A percentile compares a stretch with the other conserved stretches of the same genome.
phyloP scores from a whole-genome alignment of 495 filamentous ascomycete species.

The Neurospora sp. region DNA sequence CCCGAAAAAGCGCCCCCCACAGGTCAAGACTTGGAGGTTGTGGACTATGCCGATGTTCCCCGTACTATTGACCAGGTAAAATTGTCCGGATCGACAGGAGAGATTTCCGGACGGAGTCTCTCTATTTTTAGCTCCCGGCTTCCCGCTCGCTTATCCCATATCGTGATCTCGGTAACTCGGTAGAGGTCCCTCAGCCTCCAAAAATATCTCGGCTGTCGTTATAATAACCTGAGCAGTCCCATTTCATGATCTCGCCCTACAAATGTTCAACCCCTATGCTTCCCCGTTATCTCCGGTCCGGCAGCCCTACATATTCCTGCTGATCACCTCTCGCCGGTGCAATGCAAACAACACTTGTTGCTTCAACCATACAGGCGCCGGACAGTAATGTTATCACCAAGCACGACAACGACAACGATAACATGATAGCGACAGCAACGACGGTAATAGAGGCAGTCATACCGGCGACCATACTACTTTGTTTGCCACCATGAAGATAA shows the following conservation, averaged over 20 bases:
- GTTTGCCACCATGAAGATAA: background rate
- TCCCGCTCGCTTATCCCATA: background rate
- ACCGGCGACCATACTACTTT: constrained; percentile 1
- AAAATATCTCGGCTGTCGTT: background rate
- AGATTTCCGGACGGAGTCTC: background rate
- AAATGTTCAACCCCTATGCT: background rate
- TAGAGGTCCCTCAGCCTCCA: background rate
- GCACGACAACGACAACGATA: background rate
- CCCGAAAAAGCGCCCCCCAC: background rate
- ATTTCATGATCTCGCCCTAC: background rate
- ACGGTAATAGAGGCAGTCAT: background rate
- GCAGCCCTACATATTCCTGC: background rate
- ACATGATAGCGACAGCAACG: background rate
- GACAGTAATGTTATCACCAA: background rate
- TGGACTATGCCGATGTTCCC: background rate
- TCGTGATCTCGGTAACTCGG: background rate
- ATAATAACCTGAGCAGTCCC: background rate
- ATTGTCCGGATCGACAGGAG: background rate
- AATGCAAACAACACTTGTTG: background rate
- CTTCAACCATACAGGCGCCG: background rate
- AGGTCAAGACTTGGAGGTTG: background rate
- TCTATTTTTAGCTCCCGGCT: background rate
- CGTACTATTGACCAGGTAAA: background rate
- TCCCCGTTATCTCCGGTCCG: background rate
- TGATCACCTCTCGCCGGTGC: background rate